Evolutionary conservation across 176 grass and related monocot genomes (phyloP).

Genomic region (Puya raimondii): DNA sequence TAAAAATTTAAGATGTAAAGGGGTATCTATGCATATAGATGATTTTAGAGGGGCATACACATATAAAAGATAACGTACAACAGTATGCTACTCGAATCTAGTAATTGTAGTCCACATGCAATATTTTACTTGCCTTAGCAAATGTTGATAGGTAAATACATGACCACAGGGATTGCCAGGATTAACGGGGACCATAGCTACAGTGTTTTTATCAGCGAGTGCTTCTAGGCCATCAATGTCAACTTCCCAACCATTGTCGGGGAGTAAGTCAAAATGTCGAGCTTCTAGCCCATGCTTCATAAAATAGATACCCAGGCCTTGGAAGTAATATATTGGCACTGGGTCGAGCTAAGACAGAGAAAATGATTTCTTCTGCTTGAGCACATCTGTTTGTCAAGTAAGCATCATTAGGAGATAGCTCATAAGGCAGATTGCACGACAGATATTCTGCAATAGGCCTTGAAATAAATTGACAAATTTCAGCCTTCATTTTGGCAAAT

Average conservation of each 20-base stretch:
- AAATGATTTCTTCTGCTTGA: constrained; percentile 53
- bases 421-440: constrained; percentile 36
- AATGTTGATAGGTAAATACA: constrained; percentile 56
- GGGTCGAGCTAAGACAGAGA: constrained; percentile 39
- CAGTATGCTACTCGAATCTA: not conserved
- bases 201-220: constrained; percentile 49
- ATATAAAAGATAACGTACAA: too few species aligned
- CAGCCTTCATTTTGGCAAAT: too few species aligned
- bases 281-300: constrained; percentile 53
- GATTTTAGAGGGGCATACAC: too few species aligned
- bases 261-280: constrained; percentile 57
- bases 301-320: constrained; percentile 47
- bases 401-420: constrained; percentile 33
- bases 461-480: constrained; percentile 8
- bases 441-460: constrained; percentile 45
- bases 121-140: constrained; percentile 35
- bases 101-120: not conserved
- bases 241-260: constrained; percentile 52
- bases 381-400: constrained; percentile 52
- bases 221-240: constrained; percentile 37
- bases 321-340: constrained; percentile 61
- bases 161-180: constrained; percentile 70
- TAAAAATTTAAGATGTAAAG: too few species aligned
- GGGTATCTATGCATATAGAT: too few species aligned
- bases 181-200: constrained; percentile 66